Percentiles rank a stretch among this genome's conserved stretches.
phyloP scores from a whole-genome alignment of 805 yeast genomes.

The Cyberlindnera sargentensis region DNA sequence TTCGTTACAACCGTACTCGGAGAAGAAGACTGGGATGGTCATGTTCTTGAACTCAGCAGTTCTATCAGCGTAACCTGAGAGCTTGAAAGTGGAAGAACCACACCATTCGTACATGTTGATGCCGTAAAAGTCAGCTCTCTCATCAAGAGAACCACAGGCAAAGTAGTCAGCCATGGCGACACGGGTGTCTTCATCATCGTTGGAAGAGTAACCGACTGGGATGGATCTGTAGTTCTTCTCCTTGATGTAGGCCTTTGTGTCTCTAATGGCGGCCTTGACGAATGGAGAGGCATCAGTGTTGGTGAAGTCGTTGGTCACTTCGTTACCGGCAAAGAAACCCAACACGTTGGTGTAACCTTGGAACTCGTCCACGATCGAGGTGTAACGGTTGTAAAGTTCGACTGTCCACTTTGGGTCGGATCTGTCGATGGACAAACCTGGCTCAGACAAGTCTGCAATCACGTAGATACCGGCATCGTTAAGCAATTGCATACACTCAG shows the following conservation, averaged over 20 bases:
- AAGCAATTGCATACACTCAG: slow-evolving; percentile 58
- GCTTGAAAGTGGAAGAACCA: slow-evolving; percentile 50
- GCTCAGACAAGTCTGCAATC: slow-evolving; percentile 73
- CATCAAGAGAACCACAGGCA: slow-evolving; percentile 62
- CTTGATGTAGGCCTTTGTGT: slow-evolving; percentile 60
- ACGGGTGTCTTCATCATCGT: slow-evolving; percentile 65
- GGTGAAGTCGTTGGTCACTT: slow-evolving; percentile 60
- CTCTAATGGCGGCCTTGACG: slow-evolving; percentile 81
- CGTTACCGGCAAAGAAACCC: slow-evolving; percentile 85
- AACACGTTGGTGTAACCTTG: slow-evolving; percentile 63
- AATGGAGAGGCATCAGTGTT: slow-evolving; percentile 74
- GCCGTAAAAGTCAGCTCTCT: slow-evolving; percentile 75
- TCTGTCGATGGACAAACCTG: slow-evolving; percentile 57
- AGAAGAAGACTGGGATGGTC: slow-evolving; percentile 69
- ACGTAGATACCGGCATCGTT: slow-evolving; percentile 74
- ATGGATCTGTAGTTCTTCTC: slow-evolving; percentile 55
- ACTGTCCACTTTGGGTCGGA: slow-evolving; percentile 55
- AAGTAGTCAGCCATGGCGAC: slow-evolving; percentile 66
- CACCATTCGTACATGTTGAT: slow-evolving; percentile 90
- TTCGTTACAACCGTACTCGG: slow-evolving; percentile 77
- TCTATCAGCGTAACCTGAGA: slow-evolving; percentile 61
- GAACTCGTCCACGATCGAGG: slow-evolving; percentile 61
- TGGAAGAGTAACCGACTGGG: slow-evolving; percentile 80
- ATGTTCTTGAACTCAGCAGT: slow-evolving; percentile 58
- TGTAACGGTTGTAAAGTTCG: slow-evolving; percentile 59